Percentiles rank a stretch among this genome's conserved stretches.
Conservation (phyloP, 2,329 filamentous ascomycete species). For the Orbilia blumenaviensis region DNA sequence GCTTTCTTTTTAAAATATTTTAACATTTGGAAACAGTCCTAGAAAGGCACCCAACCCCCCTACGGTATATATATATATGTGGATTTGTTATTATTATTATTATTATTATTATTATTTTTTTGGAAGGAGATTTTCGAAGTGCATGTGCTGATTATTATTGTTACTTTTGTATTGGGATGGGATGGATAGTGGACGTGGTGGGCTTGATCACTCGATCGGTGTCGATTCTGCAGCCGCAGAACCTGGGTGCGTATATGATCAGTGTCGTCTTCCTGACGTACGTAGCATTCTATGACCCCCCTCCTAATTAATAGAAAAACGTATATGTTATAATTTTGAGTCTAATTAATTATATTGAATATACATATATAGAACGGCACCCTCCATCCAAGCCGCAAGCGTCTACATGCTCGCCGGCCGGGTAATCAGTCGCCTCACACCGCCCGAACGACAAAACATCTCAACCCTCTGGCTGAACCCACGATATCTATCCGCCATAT, state of each 20-base stretch:
- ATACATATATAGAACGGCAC: conserved; percentile 19
- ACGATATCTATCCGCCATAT: neutral
- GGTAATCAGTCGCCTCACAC: conserved; percentile 7
- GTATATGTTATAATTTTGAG: no score
- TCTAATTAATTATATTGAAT: no score
- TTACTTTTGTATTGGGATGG: neutral
- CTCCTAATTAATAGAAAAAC: no score
- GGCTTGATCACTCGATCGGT: conserved; percentile 12
- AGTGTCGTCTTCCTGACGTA: conserved; percentile 24
- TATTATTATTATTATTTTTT: no score
- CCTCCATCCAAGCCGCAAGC: conserved; percentile 25
- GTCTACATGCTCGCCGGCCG: conserved; percentile 27
- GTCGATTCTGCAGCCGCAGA: conserved; percentile 5
- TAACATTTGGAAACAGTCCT: no score
- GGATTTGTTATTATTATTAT: no score
- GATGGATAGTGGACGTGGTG: conserved; percentile 24
- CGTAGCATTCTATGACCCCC: no score
- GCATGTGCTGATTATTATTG: neutral
- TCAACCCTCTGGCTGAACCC: conserved; percentile 8
- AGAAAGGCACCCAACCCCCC: no score
- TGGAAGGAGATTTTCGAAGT: no score
- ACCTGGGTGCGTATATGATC: conserved; percentile 5
- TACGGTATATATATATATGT: no score
- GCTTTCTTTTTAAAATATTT: no score
- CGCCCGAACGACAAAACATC: neutral